Conservation (phyloP, 2,329 filamentous ascomycete species). For the Colletotrichum chlorophyti region DNA sequence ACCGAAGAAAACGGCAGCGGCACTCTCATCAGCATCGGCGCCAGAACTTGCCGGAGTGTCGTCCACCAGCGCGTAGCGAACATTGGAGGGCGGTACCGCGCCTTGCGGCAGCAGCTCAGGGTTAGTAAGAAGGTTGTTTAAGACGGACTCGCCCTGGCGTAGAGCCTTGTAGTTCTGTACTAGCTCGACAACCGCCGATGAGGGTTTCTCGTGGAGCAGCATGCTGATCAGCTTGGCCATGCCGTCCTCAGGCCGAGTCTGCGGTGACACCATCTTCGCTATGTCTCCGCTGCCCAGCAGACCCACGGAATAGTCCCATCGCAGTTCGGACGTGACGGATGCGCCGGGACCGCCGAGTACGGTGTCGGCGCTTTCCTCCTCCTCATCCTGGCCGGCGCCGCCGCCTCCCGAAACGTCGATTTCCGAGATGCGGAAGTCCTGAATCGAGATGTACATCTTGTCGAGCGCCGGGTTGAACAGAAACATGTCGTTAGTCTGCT, state of each 20-base stretch:
- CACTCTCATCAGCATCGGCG: background rate
- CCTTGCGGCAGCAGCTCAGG: background rate
- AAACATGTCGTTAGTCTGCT: constrained; percentile 8
- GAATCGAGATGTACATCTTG: background rate
- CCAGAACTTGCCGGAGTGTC: background rate
- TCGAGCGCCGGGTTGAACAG: background rate
- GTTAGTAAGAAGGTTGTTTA: background rate
- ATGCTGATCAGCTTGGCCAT: background rate
- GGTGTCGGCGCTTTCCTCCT: background rate
- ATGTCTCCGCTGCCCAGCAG: background rate
- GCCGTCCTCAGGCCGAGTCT: background rate
- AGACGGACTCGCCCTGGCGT: background rate
- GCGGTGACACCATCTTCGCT: background rate
- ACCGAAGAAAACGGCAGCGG: background rate
- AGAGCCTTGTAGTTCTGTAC: background rate
- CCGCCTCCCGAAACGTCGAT: background rate
- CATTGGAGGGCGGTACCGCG: constrained; percentile 4
- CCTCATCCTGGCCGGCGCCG: background rate
- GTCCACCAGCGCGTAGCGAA: background rate
- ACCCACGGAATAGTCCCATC: background rate
- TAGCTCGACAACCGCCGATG: background rate
- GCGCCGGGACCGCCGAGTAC: background rate
- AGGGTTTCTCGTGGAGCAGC: constrained; percentile 6
- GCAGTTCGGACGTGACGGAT: background rate
- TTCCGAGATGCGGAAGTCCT: background rate